These are phyloP conservation scores for Lentinus brumalis DNA, from an alignment of 768 basidiomycete species.

Conservation along the genomic window DNA sequence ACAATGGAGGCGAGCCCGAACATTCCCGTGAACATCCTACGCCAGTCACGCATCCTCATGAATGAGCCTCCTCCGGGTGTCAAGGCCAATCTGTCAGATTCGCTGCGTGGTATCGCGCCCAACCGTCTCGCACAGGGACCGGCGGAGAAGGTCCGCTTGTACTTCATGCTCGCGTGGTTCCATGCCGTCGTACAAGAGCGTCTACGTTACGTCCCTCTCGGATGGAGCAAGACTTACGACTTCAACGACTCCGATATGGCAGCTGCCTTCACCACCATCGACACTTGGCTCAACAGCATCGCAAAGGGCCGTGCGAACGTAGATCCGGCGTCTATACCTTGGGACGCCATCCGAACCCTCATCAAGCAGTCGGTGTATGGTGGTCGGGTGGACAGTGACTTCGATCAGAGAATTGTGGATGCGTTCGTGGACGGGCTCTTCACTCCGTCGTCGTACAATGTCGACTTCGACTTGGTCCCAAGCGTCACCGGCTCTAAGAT, in stretches of 20 bases:
- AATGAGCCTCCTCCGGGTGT: conserved; percentile 98
- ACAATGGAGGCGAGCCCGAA: conserved; percentile 97
- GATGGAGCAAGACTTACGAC: conserved; percentile 97
- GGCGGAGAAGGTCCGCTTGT: conserved; percentile 87
- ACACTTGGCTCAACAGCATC: conserved; percentile 79
- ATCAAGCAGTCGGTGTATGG: conserved; percentile 97
- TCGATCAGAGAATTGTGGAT: conserved; percentile 91
- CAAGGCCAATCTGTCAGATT: conserved; percentile 94
- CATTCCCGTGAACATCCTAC: conserved; percentile 95
- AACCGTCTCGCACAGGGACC: conserved; percentile 82
- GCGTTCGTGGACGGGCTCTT: conserved; percentile 92
- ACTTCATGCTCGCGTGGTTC: conserved; percentile 99
- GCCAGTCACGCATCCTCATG: conserved; percentile 96
- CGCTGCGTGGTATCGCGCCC: conserved; percentile 71
- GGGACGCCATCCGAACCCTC: conserved; percentile 91
- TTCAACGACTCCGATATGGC: conserved; percentile 99
- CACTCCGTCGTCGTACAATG: conserved; percentile 85
- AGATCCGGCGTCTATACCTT: conserved; percentile 89
- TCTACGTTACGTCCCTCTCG: conserved; percentile 91
- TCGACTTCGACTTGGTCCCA: conserved; percentile 88
- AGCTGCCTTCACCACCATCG: conserved; percentile 89
- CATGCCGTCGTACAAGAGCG: conserved; percentile 98
- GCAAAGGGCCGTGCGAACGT: conserved; percentile 91
- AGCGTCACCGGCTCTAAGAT: conserved; percentile 55
- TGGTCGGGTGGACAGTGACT: conserved; percentile 91